These are phyloP conservation scores for Calonectria crousiana DNA, from an alignment of 2,329 filamentous ascomycete genomes.

Conservation along the genomic window DNA sequence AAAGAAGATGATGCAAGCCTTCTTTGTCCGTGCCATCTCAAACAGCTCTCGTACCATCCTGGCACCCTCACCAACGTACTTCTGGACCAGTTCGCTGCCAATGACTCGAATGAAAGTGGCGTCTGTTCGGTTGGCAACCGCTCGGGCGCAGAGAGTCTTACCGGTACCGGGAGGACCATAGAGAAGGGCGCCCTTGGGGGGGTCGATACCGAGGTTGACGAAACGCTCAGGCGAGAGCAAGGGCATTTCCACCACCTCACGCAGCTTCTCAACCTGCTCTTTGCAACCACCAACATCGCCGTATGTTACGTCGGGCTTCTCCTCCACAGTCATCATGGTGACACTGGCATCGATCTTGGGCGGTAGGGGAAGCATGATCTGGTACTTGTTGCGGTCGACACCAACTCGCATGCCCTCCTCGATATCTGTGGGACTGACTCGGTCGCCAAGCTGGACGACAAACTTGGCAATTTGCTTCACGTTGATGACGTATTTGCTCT, in stretches of 20 bases:
- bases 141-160: conserved; percentile 97
- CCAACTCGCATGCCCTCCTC: conserved; percentile 99
- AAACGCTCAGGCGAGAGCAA: conserved; percentile 96
- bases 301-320: conserved; percentile 99
- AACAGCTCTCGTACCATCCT: conserved; percentile 99
- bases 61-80: conserved; percentile 98
- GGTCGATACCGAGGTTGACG: conserved; percentile 98
- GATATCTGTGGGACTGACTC: conserved; percentile 97
- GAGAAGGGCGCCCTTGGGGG: conserved; percentile 94
- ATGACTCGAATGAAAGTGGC: conserved; percentile 99
- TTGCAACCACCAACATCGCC: conserved; percentile 99
- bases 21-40: conserved; percentile 99
- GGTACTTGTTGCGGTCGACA: conserved; percentile 99
- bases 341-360: conserved; percentile 99
- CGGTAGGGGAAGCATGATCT: conserved; percentile 94
- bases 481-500: conserved; percentile 99
- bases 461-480: conserved; percentile 99
- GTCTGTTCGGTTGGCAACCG: conserved; percentile 97
- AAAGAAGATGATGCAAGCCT: conserved; percentile 98
- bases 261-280: conserved; percentile 98
- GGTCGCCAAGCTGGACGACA: conserved; percentile 96
- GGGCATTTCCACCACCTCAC: conserved; percentile 99
- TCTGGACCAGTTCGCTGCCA: conserved; percentile 96
- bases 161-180: conserved; percentile 99
- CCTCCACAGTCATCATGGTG: conserved; percentile 99